phyloP scores from a whole-genome alignment of 2,329 filamentous ascomycete species.

The Tympanopsis confertula region DNA sequence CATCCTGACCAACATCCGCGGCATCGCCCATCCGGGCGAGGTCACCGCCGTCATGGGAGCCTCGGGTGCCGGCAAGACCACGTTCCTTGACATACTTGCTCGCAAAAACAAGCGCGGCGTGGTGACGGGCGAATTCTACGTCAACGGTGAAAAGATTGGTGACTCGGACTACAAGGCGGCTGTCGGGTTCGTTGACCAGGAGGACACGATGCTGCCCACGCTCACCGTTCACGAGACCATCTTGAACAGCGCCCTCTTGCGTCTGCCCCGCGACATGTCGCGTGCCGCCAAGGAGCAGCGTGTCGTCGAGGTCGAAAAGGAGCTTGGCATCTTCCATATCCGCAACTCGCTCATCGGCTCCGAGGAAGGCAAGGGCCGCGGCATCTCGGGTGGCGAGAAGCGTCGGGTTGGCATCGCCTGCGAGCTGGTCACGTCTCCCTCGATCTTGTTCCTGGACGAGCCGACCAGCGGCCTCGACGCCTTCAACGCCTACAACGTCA shows the following conservation, averaged over 20 bases:
- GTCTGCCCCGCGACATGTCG: slow-evolving; percentile 87
- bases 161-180: slow-evolving; percentile 82
- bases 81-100: slow-evolving; percentile 88
- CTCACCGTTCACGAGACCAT: slow-evolving; percentile 97
- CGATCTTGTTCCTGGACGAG: slow-evolving; percentile 92
- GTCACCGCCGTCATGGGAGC: slow-evolving; percentile 96
- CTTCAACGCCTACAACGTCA: slow-evolving; percentile 94
- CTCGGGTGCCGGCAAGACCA: slow-evolving; percentile 93
- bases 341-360: slow-evolving; percentile 91
- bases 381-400: slow-evolving; percentile 95
- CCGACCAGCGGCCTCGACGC: slow-evolving; percentile 93
- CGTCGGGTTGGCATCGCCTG: slow-evolving; percentile 92
- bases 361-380: slow-evolving; percentile 83
- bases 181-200: slow-evolving; percentile 94
- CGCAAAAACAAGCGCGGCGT: slow-evolving; percentile 89
- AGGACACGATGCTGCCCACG: slow-evolving; percentile 92
- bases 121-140: slow-evolving; percentile 69
- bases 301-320: slow-evolving; percentile 85
- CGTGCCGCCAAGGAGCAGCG: slow-evolving; percentile 77
- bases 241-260: slow-evolving; percentile 78
- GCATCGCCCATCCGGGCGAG: slow-evolving; percentile 86
- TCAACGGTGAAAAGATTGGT: slow-evolving; percentile 82
- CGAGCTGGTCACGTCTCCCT: slow-evolving; percentile 92
- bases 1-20: slow-evolving; percentile 70
- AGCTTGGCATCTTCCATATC: slow-evolving; percentile 88